Conservation (phyloP, 176 grass and related monocot genomes). For the Cenchrus fungigraminus region DNA sequence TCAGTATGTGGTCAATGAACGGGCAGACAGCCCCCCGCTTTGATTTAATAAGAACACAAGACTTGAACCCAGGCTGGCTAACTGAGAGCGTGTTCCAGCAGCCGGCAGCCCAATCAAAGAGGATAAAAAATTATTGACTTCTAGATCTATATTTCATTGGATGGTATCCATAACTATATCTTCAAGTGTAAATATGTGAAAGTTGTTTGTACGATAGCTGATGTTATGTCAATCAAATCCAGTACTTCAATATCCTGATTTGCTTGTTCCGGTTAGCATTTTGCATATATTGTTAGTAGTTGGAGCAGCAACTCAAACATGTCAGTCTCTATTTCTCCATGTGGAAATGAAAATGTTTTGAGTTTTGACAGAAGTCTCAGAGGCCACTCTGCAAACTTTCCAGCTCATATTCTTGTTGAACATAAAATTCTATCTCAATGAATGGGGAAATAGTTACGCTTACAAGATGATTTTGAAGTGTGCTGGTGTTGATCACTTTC, state of each 20-base stretch:
- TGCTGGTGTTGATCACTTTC: slow-evolving; percentile 11
- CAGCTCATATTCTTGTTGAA: not conserved
- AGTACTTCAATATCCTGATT: not conserved
- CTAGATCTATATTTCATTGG: not conserved
- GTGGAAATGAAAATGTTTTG: not conserved
- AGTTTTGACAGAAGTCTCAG: not conserved
- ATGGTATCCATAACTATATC: not conserved
- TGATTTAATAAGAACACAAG: no score
- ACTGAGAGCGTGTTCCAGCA: no score
- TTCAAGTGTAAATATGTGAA: not conserved
- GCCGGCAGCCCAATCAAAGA: not conserved
- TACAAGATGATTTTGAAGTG: not conserved
- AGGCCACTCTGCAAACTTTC: not conserved
- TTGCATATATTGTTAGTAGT: not conserved
- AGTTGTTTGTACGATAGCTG: not conserved
- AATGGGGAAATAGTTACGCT: not conserved
- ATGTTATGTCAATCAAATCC: not conserved
- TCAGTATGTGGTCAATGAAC: not conserved
- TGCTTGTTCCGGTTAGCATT: not conserved
- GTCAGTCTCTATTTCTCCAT: not conserved
- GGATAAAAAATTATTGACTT: not conserved
- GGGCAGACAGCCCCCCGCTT: not conserved
- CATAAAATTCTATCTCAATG: not conserved
- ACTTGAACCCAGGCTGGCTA: no score
- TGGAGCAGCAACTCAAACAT: not conserved